A percentile compares a stretch with the other conserved stretches of the same genome.
Conservation (phyloP, 2,329 filamentous ascomycete genomes). For the Microascus cirrosus region DNA sequence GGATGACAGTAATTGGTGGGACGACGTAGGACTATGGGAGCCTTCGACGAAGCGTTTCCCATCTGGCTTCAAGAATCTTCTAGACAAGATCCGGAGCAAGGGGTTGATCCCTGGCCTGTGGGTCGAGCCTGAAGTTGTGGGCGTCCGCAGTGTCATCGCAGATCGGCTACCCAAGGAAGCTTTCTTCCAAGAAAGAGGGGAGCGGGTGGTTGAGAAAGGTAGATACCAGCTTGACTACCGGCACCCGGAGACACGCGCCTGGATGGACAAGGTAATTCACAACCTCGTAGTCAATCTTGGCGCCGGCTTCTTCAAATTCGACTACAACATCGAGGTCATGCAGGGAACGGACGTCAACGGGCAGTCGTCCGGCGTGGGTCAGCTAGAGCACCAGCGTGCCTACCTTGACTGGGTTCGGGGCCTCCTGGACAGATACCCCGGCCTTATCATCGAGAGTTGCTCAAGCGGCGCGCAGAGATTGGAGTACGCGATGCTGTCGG, state of each 20-base stretch:
- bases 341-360: conserved; percentile 17
- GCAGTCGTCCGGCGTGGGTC: conserved; percentile 13
- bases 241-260: conserved; percentile 12
- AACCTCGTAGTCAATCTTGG: conserved; percentile 14
- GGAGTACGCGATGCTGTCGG: conserved; percentile 21
- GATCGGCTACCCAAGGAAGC: conserved; percentile 15
- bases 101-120: conserved; percentile 20
- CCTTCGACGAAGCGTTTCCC: conserved; percentile 20
- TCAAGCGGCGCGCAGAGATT: conserved; percentile 21
- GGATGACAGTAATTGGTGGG: conserved; percentile 22
- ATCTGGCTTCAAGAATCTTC: conserved; percentile 14
- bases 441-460: conserved; percentile 22
- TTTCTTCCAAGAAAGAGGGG: conserved; percentile 19
- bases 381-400: conserved; percentile 18
- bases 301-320: conserved; percentile 22
- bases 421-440: conserved; percentile 14
- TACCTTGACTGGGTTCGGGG: conserved; percentile 19
- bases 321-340: conserved; percentile 23
- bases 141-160: conserved; percentile 15
- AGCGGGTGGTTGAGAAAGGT: conserved; percentile 17
- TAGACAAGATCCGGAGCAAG: conserved; percentile 12
- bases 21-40: conserved; percentile 21
- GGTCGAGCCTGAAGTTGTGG: conserved; percentile 23
- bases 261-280: conserved; percentile 15
- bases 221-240: conserved; percentile 22